Evolutionary conservation across 768 basidiomycete species (phyloP).

Genomic region (Suillus fuscotomentosus): DNA sequence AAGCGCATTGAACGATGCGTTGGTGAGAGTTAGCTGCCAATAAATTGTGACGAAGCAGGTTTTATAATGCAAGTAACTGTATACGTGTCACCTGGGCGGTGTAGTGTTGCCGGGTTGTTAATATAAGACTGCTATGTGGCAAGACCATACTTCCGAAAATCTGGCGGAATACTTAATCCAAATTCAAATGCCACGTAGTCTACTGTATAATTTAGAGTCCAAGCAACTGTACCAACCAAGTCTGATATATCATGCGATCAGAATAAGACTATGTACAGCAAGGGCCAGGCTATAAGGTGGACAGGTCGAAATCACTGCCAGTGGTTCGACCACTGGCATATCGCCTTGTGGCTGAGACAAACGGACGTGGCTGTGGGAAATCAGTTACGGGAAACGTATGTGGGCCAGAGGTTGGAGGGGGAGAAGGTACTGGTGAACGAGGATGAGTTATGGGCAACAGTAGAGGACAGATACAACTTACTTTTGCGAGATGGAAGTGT

Average conservation of each 20-base stretch:
- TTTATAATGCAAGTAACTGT: conserved; percentile 22
- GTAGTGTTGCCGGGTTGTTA: neutral
- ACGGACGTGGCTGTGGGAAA: conserved; percentile 76
- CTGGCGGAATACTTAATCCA: neutral
- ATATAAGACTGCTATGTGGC: too few relatives aligned
- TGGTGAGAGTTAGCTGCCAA: conserved; percentile 17
- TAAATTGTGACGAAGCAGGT: conserved; percentile 6
- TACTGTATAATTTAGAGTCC: neutral
- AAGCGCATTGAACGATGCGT: conserved; percentile 57
- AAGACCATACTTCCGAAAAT: neutral
- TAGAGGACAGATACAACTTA: conserved; percentile 27
- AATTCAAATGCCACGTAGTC: neutral
- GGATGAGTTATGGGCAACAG: conserved; percentile 11
- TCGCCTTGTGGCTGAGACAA: conserved; percentile 44
- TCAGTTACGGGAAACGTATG: conserved; percentile 76
- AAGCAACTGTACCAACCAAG: neutral
- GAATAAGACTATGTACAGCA: neutral
- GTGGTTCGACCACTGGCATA: conserved; percentile 66
- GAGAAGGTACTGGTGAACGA: conserved; percentile 44
- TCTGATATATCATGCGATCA: neutral
- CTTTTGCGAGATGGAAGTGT: conserved; percentile 46
- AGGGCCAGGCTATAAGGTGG: conserved; percentile 22
- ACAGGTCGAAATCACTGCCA: conserved; percentile 72
- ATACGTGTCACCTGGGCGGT: conserved; percentile 27
- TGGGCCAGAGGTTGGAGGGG: conserved; percentile 61